phyloP scores from a whole-genome alignment of 768 basidiomycete genomes.

The Xerocomellus dryophilus region DNA sequence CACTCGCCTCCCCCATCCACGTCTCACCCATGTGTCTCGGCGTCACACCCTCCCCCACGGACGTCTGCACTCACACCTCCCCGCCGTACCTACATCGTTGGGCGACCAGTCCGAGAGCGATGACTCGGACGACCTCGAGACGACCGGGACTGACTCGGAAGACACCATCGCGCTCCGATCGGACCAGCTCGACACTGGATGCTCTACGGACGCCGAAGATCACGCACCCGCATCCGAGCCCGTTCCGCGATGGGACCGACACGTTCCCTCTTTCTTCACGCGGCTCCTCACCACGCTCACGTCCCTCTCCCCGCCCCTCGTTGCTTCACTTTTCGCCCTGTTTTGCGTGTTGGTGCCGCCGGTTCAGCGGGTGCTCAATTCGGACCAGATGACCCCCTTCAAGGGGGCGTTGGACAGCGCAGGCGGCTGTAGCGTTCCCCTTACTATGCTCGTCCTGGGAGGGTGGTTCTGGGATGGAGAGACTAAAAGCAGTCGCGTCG shows the following conservation, averaged over 20 bases:
- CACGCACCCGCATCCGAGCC: neutral
- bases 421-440: conserved; percentile 79
- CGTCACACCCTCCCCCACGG: neutral
- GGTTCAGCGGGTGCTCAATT: conserved; percentile 66
- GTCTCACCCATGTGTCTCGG: neutral
- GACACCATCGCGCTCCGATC: conserved; percentile 12
- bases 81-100: conserved; percentile 19
- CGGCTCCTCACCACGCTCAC: conserved; percentile 13
- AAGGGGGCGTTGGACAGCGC: conserved; percentile 65
- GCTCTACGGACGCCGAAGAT: conserved; percentile 16
- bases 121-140: conserved; percentile 11
- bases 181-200: conserved; percentile 9
- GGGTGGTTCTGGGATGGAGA: conserved; percentile 75
- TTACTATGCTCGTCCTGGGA: conserved; percentile 89
- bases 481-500: neutral
- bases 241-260: conserved; percentile 6
- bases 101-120: conserved; percentile 30
- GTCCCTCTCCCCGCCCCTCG: conserved; percentile 89
- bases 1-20: neutral
- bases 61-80: conserved; percentile 15
- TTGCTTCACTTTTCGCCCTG: conserved; percentile 73
- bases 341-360: conserved; percentile 75
- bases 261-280: neutral
- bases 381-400: conserved; percentile 56
- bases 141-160: conserved; percentile 22